These are phyloP conservation scores for Clavispora phyllophila DNA, from an alignment of 805 yeast genomes.

Conservation along the genomic window DNA sequence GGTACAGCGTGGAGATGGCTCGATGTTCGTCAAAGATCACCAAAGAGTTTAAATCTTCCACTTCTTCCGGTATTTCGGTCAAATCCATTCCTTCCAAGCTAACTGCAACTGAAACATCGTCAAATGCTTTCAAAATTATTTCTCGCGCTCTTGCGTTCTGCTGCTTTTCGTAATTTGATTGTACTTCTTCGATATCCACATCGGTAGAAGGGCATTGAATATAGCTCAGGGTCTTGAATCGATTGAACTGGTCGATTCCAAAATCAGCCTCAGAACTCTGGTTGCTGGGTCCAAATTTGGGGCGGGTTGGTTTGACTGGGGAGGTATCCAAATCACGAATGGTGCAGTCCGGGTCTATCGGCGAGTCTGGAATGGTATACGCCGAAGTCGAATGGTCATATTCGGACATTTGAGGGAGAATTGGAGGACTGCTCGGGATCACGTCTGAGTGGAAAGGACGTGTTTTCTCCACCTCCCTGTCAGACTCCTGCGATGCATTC, in stretches of 20 bases:
- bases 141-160: conserved; percentile 31
- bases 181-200: conserved; percentile 17
- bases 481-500: conserved; percentile 1
- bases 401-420: conserved; percentile 29
- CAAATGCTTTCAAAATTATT: conserved; percentile 43
- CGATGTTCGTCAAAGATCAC: conserved; percentile 34
- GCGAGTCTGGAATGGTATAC: conserved; percentile 25
- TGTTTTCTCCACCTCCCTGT: conserved; percentile 7
- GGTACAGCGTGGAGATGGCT: conserved; percentile 27
- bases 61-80: conserved; percentile 50
- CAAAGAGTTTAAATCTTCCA: conserved; percentile 51
- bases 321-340: conserved; percentile 6
- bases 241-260: conserved; percentile 47
- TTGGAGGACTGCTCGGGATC: conserved; percentile 38
- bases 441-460: conserved; percentile 5
- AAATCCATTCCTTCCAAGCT: conserved; percentile 45
- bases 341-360: conserved; percentile 8
- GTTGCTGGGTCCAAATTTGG: background rate
- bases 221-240: conserved; percentile 27
- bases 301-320: conserved; percentile 5
- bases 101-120: conserved; percentile 40
- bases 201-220: conserved; percentile 31
- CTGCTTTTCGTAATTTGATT: conserved; percentile 12
- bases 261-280: conserved; percentile 40
- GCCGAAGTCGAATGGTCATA: conserved; percentile 23